phyloP scores from a whole-genome alignment of 2,329 filamentous ascomycete genomes.

The Grosmannia clavigera region DNA sequence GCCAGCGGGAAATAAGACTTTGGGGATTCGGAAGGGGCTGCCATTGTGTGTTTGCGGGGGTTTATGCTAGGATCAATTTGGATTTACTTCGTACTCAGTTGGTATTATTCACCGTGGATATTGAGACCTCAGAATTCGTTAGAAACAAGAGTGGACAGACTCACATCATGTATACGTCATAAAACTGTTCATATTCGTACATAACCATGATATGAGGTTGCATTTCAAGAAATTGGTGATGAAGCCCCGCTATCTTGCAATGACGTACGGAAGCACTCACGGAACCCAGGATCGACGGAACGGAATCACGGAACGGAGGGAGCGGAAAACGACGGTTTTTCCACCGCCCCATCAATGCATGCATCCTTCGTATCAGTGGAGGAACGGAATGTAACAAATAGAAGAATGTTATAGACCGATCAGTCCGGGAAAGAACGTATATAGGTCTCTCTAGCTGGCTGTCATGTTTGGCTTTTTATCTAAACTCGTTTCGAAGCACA shows the following conservation, averaged over 20 bases:
- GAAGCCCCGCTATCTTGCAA: no score
- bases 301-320: background rate
- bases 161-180: no score
- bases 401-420: background rate
- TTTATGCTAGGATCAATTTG: no score
- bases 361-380: background rate
- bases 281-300: background rate
- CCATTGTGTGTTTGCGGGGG: background rate
- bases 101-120: no score
- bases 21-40: background rate
- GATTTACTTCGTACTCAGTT: background rate
- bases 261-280: background rate
- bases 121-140: no score
- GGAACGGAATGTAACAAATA: background rate
- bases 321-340: background rate
- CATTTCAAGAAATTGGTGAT: background rate
- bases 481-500: no score
- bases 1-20: slow-evolving; percentile 24
- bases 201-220: no score
- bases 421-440: background rate
- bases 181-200: no score
- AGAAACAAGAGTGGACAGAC: no score
- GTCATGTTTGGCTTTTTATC: no score
- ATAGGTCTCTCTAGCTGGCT: background rate
- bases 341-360: background rate